These are phyloP conservation scores for Auriscalpium orientale DNA, from an alignment of 768 basidiomycete species.

Conservation along the genomic window DNA sequence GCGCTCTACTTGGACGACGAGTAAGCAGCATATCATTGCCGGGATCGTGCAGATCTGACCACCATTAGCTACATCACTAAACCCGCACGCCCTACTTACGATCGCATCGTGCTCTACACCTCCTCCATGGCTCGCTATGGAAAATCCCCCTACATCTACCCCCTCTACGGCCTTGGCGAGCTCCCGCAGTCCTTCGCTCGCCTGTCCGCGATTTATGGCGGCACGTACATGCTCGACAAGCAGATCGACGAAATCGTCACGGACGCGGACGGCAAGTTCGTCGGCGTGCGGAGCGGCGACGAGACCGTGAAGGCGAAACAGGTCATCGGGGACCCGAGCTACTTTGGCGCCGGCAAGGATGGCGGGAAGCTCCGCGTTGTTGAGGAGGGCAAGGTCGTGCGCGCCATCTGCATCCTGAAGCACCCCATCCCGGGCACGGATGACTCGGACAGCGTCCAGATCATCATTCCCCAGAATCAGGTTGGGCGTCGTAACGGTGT, in stretches of 20 bases:
- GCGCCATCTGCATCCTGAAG: slow-evolving; percentile 96
- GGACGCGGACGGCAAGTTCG: slow-evolving; percentile 78
- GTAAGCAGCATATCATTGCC: slow-evolving; percentile 41
- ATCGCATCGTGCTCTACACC: slow-evolving; percentile 95
- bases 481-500: slow-evolving; percentile 86
- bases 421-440: slow-evolving; percentile 98
- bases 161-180: slow-evolving; percentile 96
- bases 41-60: not conserved
- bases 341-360: slow-evolving; percentile 77
- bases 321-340: slow-evolving; percentile 96
- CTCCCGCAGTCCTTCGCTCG: slow-evolving; percentile 98
- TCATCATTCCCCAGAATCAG: slow-evolving; percentile 99
- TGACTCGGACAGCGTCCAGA: slow-evolving; percentile 89
- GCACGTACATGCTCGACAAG: slow-evolving; percentile 99
- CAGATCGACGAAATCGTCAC: slow-evolving; percentile 85
- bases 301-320: slow-evolving; percentile 97
- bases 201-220: slow-evolving; percentile 96
- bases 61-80: slow-evolving; percentile 79
- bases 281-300: slow-evolving; percentile 81
- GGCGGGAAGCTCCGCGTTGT: slow-evolving; percentile 80
- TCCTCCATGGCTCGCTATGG: slow-evolving; percentile 98
- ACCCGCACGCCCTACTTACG: slow-evolving; percentile 82
- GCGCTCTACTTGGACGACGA: slow-evolving; percentile 96
- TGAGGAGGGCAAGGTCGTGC: slow-evolving; percentile 89
- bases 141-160: slow-evolving; percentile 99